These are phyloP conservation scores for Linnemannia schmuckeri DNA, from an alignment of 192 early-diverging fungal species.

Conservation along the genomic window DNA sequence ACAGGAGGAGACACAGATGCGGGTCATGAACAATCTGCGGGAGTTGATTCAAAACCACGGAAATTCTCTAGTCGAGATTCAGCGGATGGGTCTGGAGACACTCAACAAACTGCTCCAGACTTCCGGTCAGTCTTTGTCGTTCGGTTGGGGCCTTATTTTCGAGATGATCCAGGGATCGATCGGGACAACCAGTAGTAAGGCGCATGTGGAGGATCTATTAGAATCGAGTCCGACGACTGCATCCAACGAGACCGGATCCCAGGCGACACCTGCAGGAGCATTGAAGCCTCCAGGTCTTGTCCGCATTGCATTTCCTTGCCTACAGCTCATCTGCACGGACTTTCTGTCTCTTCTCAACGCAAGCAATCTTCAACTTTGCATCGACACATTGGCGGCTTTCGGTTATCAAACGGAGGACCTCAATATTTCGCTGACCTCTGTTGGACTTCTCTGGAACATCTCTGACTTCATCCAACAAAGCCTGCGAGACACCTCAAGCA, in stretches of 20 bases:
- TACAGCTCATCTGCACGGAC: conserved; percentile 97
- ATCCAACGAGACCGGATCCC: conserved; percentile 10
- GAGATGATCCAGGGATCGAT: conserved; percentile 82
- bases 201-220: not conserved
- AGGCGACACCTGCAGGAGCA: conserved; percentile 2
- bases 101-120: conserved; percentile 92
- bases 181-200: not conserved
- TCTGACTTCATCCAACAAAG: conserved; percentile 89
- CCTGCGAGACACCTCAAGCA: conserved; percentile 60
- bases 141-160: conserved; percentile 91
- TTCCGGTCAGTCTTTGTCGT: conserved; percentile 87
- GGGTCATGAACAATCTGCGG: conserved; percentile 72
- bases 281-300: conserved; percentile 64
- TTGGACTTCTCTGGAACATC: conserved; percentile 93
- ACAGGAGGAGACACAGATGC: conserved; percentile 75
- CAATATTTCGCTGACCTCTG: conserved; percentile 94
- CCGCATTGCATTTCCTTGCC: conserved; percentile 88
- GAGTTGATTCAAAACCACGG: conserved; percentile 67
- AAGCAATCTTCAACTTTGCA: conserved; percentile 80
- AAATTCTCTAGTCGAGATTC: conserved; percentile 75
- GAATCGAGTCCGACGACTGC: conserved; percentile 7
- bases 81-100: conserved; percentile 88
- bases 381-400: conserved; percentile 85
- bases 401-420: conserved; percentile 88
- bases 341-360: conserved; percentile 87